Base-by-base conservation (phyloP, 768 basidiomycete genomes). In the Gymnopilus junonius region DNA sequence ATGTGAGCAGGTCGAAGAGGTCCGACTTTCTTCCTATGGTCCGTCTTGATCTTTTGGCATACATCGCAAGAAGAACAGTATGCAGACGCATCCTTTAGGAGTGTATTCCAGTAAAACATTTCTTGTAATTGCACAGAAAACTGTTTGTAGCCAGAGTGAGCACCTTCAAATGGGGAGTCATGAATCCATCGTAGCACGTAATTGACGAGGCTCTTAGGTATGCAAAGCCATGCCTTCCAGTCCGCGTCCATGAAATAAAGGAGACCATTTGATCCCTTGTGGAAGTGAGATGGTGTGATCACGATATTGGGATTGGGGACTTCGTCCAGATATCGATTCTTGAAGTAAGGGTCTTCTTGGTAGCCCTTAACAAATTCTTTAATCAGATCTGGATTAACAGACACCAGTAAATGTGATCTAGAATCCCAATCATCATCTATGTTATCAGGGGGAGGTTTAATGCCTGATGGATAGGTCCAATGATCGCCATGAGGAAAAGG, bases 31-130 rank as follows among this genome's bases (percentile, higher is more conserved):
- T 21, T 54, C 3, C 40, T 32, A 27, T 58, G 63, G 32, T 68
- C 70, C 1, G 54, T 23, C 34, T 74, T 74, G 21, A 64, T 67
- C 45, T 74, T 73, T 51, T 74, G 73, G 48, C 70, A 72, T 11
- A 69, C 34, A 39, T 72, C 70, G 51, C 72, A 75, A 0, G 71
- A 53, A 2, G 32, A 20, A 1, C 39, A 31, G 43, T 62, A 74
- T 12, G 46, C 35, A 0, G 46, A 11, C 0, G 60, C 63, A 40
- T 72, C 71, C 43, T 58, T 63, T 4, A 35, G 2, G 43, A 72
- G 27, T 43, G 42, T 31, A 42, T 54, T n/a, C 64, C 64, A 65
- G n/a, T 32, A 65, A 25, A 65, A 61, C 3, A 51, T 15, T 15
- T 58, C 60, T 12, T 20, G 37, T 12, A 73, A 50, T 8, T 67